Evolutionary conservation across 768 basidiomycete genomes (phyloP), one percentile per base, ranked within the genome.

Genomic region (Mycena maculata): DNA sequence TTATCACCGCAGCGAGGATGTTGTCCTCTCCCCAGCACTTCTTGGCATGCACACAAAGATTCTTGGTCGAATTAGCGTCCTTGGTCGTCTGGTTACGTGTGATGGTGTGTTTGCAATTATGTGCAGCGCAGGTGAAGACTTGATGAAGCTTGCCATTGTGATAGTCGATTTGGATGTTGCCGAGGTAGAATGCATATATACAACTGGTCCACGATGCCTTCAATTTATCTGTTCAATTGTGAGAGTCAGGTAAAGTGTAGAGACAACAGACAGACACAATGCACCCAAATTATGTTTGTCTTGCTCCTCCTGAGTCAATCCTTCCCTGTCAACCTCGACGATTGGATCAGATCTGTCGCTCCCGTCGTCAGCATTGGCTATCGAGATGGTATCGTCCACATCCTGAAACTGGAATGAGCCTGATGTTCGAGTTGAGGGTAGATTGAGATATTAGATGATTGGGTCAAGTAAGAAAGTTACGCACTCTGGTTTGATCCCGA

Each of bases 1-100:
- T n/a, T n/a, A n/a, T 45, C 44, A 11, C 44, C 8, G 48, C 48
- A 22, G 48, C 48, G 20, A 15, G 25, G 23, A 50, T 22, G 27
- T 50, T 50, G 15, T 50, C 48, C 15, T 50, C 48, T 23, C 48
- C 48, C 25, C 48, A 50, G 48, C 48, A 50, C 27, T 50, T 50
- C 9, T 12, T 22, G 15, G 48, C 48, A 28, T 50, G 48, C 11
- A 5, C 28, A 22, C 48, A 23, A 28, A 50, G 48, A 28, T 25
- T 23, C 48, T 50, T 50, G 11, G 48, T 50, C 25, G 48, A 50
- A 5, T 50, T 23, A 9, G 22, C 9, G 25, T 50, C 48, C 25
- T 50, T 50, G 9, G 48, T 25, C 12, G 48, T 50, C 48, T 50
- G 48, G 28, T 50, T 50, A 11, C 48, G 25, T 11, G 6, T 9